Percentiles rank a stretch among this genome's conserved stretches.
phyloP scores from a whole-genome alignment of 805 yeast species.

The Lachancea fermentati region DNA sequence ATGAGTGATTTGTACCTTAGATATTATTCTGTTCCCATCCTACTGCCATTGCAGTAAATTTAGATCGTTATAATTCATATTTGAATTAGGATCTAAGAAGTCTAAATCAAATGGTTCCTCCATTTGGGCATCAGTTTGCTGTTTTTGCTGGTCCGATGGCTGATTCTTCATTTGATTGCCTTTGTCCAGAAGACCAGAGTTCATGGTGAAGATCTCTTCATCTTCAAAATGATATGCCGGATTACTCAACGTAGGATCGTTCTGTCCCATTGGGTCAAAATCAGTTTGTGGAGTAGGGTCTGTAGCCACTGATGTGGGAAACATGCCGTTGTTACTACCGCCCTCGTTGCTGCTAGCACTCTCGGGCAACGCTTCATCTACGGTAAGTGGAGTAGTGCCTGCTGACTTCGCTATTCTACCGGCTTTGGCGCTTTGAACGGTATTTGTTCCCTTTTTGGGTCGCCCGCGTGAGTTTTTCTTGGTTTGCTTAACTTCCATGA shows the following conservation, averaged over 20 bases:
- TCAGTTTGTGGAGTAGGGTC: constrained; percentile 14
- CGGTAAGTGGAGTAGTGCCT: constrained; percentile 11
- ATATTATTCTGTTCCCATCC: constrained; percentile 1
- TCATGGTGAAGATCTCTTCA: constrained; percentile 7
- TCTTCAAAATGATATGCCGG: constrained; percentile 9
- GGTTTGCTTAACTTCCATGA: constrained; percentile 4
- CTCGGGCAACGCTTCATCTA: constrained; percentile 8
- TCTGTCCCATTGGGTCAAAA: constrained; percentile 9
- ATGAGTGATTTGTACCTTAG: not conserved
- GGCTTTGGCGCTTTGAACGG: constrained; percentile 12
- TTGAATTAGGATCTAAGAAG: constrained; percentile 15
- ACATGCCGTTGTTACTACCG: constrained; percentile 6
- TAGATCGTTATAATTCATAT: constrained; percentile 19
- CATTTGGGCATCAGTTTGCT: constrained; percentile 1
- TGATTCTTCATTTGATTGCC: not conserved
- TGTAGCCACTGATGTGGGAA: constrained; percentile 8
- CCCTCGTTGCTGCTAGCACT: constrained; percentile 10
- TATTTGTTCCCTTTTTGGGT: constrained; percentile 8
- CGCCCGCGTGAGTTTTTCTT: constrained; percentile 1
- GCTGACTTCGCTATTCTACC: constrained; percentile 13
- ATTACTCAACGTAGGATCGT: constrained; percentile 10
- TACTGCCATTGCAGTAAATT: constrained; percentile 26
- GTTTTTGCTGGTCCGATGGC: not conserved
- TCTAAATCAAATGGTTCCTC: constrained; percentile 16
- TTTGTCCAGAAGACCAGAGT: constrained; percentile 6